Conservation (phyloP, 2,329 filamentous ascomycete species). For the Cyphellophora attinorum region DNA sequence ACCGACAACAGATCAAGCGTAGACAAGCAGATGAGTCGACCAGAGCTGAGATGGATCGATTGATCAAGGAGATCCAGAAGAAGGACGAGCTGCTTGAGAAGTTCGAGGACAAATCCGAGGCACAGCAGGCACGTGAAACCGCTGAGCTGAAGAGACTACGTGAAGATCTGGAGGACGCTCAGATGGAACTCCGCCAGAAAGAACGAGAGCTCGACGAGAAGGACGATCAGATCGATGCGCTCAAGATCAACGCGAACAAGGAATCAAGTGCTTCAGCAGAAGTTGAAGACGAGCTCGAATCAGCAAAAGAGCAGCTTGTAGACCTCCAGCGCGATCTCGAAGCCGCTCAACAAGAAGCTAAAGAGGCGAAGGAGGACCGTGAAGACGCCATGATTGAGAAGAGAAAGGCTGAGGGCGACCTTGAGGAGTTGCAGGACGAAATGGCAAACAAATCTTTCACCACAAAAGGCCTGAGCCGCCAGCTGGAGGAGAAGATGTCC, state of each 20-base stretch:
- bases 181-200: slow-evolving; percentile 66
- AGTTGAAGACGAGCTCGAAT: slow-evolving; percentile 40
- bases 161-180: slow-evolving; percentile 66
- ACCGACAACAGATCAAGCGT: slow-evolving; percentile 71
- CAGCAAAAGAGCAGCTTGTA: slow-evolving; percentile 33
- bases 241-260: slow-evolving; percentile 42
- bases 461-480: slow-evolving; percentile 63
- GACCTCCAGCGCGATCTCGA: slow-evolving; percentile 32
- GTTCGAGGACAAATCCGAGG: slow-evolving; percentile 34
- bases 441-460: slow-evolving; percentile 70
- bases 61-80: slow-evolving; percentile 40
- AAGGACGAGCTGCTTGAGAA: slow-evolving; percentile 28
- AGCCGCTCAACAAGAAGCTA: slow-evolving; percentile 25
- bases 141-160: slow-evolving; percentile 57
- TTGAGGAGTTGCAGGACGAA: slow-evolving; percentile 60
- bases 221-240: slow-evolving; percentile 63
- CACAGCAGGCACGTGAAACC: slow-evolving; percentile 50
- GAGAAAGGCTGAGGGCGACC: slow-evolving; percentile 42
- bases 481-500: slow-evolving; percentile 61
- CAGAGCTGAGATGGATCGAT: slow-evolving; percentile 47
- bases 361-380: slow-evolving; percentile 34
- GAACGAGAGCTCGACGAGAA: slow-evolving; percentile 63
- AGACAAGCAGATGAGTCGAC: slow-evolving; percentile 64
- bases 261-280: slow-evolving; percentile 34
- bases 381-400: slow-evolving; percentile 43